These are phyloP conservation scores for Neolentinus lepideus DNA, from an alignment of 1,284 basidiomycete species.

Conservation along the genomic window DNA sequence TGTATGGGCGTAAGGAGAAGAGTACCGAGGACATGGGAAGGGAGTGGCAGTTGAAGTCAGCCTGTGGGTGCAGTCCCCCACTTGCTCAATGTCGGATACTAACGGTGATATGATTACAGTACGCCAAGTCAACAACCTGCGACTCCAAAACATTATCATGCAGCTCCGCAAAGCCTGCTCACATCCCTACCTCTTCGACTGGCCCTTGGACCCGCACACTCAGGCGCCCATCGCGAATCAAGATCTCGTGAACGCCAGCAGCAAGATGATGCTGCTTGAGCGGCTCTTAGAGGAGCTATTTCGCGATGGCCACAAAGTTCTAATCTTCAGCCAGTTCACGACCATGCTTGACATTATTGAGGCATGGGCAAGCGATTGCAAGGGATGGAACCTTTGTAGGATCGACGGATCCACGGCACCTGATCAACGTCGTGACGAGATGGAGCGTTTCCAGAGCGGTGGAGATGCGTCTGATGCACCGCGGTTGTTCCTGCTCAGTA, in stretches of 20 bases:
- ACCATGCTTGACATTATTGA: slow-evolving; percentile 95
- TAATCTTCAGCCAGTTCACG: slow-evolving; percentile 93
- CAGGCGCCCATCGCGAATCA: slow-evolving; percentile 58
- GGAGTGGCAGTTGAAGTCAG: slow-evolving; percentile 52
- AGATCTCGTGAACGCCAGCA: slow-evolving; percentile 78
- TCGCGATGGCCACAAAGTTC: slow-evolving; percentile 77
- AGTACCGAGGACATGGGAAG: slow-evolving; percentile 35
- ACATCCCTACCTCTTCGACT: slow-evolving; percentile 91
- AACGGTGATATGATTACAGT: slow-evolving; percentile 33
- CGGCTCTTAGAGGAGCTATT: slow-evolving; percentile 86
- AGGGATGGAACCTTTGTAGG: slow-evolving; percentile 78
- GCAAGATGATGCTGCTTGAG: slow-evolving; percentile 96
- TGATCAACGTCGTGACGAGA: slow-evolving; percentile 76
- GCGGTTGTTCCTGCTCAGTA: slow-evolving; percentile 84
- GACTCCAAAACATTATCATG: slow-evolving; percentile 91
- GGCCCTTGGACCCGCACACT: slow-evolving; percentile 69
- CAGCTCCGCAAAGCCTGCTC: slow-evolving; percentile 92
- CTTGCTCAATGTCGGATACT: too few species aligned
- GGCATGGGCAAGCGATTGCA: slow-evolving; percentile 82
- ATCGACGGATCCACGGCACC: slow-evolving; percentile 86
- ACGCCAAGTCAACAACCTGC: slow-evolving; percentile 85
- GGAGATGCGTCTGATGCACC: slow-evolving; percentile 61
- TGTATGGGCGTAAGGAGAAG: slow-evolving; percentile 24
- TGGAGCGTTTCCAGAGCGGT: slow-evolving; percentile 80
- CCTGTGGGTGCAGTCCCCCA: slow-evolving; percentile 40